Conservation (phyloP, 2,329 filamentous ascomycete genomes). For the Monosporascus sp. region DNA sequence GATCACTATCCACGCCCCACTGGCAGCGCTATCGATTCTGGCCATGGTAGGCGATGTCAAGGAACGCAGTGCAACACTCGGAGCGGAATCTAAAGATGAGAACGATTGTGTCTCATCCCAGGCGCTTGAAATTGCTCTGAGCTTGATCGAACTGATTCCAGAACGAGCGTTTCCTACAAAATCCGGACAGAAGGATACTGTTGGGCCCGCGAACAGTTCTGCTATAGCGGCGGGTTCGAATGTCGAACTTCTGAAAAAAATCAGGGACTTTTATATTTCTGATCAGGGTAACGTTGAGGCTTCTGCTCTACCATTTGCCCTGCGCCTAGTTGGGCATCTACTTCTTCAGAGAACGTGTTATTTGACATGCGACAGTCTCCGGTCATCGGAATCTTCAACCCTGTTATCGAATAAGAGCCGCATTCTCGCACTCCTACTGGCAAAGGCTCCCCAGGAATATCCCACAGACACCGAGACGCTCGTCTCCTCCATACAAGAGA, state of each 20-base stretch:
- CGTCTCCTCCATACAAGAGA: conserved; percentile 46
- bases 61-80: conserved; percentile 24
- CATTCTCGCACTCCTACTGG: conserved; percentile 53
- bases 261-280: conserved; percentile 63
- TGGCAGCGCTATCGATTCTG: conserved; percentile 63
- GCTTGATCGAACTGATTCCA: conserved; percentile 60
- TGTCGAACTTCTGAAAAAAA: conserved; percentile 53
- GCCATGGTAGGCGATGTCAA: conserved; percentile 55
- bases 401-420: conserved; percentile 55
- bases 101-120: conserved; percentile 18
- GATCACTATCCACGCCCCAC: conserved; percentile 77
- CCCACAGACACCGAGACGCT: conserved; percentile 43
- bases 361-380: conserved; percentile 45
- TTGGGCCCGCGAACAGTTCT: conserved; percentile 20
- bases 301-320: conserved; percentile 53
- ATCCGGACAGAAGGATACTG: conserved; percentile 16
- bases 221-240: conserved; percentile 32
- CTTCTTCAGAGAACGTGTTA: conserved; percentile 57
- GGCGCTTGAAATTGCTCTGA: conserved; percentile 46
- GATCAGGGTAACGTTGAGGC: conserved; percentile 67
- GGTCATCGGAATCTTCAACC: conserved; percentile 33
- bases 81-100: conserved; percentile 14
- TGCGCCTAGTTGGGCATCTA: conserved; percentile 53
- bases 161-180: conserved; percentile 52
- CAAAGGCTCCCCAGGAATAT: conserved; percentile 44